Conservation (phyloP, 345 rosid species). For the Turritis glabra region DNA sequence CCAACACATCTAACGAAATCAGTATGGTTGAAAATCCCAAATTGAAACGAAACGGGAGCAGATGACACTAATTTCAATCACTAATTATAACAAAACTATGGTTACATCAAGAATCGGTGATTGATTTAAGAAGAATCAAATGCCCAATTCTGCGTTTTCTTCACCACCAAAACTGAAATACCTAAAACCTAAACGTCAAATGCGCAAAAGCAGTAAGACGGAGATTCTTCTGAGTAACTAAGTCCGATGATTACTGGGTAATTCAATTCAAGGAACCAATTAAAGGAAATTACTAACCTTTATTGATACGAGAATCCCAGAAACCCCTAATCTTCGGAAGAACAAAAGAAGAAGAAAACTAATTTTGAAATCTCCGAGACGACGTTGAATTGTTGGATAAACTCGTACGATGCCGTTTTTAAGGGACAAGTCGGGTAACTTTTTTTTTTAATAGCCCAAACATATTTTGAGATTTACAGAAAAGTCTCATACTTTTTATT, state of each 20-base stretch:
- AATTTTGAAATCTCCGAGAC: not conserved
- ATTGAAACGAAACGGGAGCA: not conserved
- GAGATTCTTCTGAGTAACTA: not conserved
- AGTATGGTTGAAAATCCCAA: not conserved
- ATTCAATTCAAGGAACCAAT: not conserved
- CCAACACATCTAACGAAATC: not conserved
- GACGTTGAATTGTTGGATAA: not conserved
- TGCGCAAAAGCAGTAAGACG: not conserved
- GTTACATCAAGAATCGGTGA: not conserved
- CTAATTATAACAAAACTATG: not conserved
- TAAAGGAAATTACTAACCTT: constrained; percentile 18
- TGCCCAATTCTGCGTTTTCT: not conserved
- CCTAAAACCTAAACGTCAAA: not conserved
- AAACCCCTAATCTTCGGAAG: constrained; percentile 29
- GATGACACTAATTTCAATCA: not conserved
- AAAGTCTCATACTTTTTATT: not conserved
- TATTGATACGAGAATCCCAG: constrained; percentile 1
- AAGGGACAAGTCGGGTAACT: not conserved
- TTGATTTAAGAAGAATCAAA: not conserved
- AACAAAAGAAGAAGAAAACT: not conserved
- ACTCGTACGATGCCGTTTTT: constrained; percentile 18
- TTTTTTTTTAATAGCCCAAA: not conserved
- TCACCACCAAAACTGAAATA: not conserved
- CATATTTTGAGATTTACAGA: not conserved
- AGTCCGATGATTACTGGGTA: not conserved